Conservation (phyloP, 805 yeast species). For the Nakazawaea populi region DNA sequence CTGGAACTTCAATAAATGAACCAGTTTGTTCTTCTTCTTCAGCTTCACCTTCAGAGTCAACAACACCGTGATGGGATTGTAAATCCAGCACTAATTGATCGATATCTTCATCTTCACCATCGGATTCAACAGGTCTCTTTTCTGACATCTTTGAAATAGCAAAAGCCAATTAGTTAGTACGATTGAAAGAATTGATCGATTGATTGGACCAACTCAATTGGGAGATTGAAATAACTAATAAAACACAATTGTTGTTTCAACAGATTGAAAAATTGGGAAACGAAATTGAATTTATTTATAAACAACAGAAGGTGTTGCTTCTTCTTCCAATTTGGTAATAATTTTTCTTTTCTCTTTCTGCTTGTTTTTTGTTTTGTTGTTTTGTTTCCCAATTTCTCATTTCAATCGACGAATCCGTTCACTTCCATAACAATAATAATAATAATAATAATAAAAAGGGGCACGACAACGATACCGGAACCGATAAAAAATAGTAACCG, state of each 20-base stretch:
- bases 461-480: too few species aligned
- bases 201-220: not conserved
- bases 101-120: slow-evolving; percentile 61
- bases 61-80: slow-evolving; percentile 58
- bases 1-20: slow-evolving; percentile 76
- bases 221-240: not conserved
- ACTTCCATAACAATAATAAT: too few species aligned
- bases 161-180: not conserved
- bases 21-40: slow-evolving; percentile 36
- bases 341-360: not conserved
- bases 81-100: slow-evolving; percentile 73
- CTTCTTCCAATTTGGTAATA: not conserved
- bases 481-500: too few species aligned
- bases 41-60: slow-evolving; percentile 43
- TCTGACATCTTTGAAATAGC: not conserved
- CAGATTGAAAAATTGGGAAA: not conserved
- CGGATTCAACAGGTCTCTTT: slow-evolving; percentile 32
- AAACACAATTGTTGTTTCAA: too few species aligned
- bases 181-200: too few species aligned
- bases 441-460: too few species aligned
- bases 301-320: not conserved
- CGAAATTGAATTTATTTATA: too few species aligned
- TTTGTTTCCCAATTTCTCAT: too few species aligned
- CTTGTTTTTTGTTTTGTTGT: not conserved
- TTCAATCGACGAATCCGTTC: too few species aligned